phyloP scores from a whole-genome alignment of 2,329 filamentous ascomycete species.

The Cladosporium sp. region DNA sequence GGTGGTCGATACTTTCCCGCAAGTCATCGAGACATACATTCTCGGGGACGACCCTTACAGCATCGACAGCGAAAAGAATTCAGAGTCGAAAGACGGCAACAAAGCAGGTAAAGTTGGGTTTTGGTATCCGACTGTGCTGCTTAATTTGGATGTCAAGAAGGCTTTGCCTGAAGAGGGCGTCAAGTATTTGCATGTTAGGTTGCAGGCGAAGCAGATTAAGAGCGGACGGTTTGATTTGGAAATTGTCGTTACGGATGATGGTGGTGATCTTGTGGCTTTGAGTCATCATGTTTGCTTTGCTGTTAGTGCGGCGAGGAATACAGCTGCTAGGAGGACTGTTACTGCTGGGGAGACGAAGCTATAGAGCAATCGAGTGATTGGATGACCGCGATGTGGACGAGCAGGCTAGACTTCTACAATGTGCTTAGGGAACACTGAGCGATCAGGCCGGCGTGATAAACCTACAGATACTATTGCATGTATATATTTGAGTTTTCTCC shows the following conservation, averaged over 20 bases:
- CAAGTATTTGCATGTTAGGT: conserved; percentile 70
- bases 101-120: conserved; percentile 42
- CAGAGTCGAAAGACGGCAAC: conserved; percentile 23
- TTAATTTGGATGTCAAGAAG: conserved; percentile 79
- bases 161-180: conserved; percentile 65
- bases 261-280: conserved; percentile 65
- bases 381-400: background rate
- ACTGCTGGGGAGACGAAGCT: conserved; percentile 25
- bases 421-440: background rate
- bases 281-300: conserved; percentile 68
- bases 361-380: background rate
- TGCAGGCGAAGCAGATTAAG: conserved; percentile 64
- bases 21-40: conserved; percentile 57
- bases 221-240: conserved; percentile 76
- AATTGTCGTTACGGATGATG: conserved; percentile 64
- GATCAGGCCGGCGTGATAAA: background rate
- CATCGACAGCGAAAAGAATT: conserved; percentile 25
- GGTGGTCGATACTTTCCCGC: conserved; percentile 68
- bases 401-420: background rate
- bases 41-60: conserved; percentile 38
- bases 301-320: conserved; percentile 64
- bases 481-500: background rate
- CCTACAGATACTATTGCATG: background rate
- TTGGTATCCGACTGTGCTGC: conserved; percentile 75
- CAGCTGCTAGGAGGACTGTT: conserved; percentile 48